Evolutionary conservation across 2,329 filamentous ascomycete species (phyloP), one percentile per base, ranked within the genome.

Genomic region (Helminthosporium solani): DNA sequence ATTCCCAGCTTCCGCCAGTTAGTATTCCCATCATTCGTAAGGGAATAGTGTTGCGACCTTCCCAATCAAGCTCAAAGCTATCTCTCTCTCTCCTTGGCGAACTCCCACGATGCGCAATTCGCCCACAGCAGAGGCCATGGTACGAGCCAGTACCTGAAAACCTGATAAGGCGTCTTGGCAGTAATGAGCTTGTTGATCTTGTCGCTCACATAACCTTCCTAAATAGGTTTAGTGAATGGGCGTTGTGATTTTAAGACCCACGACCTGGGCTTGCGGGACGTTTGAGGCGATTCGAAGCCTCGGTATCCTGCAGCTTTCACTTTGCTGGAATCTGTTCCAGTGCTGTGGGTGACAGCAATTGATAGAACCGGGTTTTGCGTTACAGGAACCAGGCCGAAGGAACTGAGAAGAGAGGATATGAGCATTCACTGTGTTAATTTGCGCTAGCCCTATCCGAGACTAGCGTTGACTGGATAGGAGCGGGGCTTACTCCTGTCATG

Each of bases 131-230:
- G 40, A 7, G 28, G 40, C 11, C 11, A 25, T 19, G 40, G 16
- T 33, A 18, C 37, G 37, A 30, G 28, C 15, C 28, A 16, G 27
- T 23, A 9, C 25, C 20, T 27, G 20, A 11, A 20, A 38, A 27
- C 34, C 25, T 33, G 40, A 42, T 42, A 42, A 42, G 40, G 33
- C 40, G 14, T n/a, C 40, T 42, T 42, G 40, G 30, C 30, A 27
- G 20, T n/a, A 19, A 3, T 35, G 34, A 19, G 40, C 30, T 7
- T 42, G 40, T 21, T 33, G 30, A 27, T 42, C 19, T 35, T 35
- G 19, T 31, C n/a, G 36, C 20, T n/a, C 4, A 30, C n/a, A 25
- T 28, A 39, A 39, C 36, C 36, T 39, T 39, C 36, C 36, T 27
- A 14, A 28, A 27, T 16, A 18, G 12, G n/a, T 14, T 23, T 39